Evolutionary conservation across 495 filamentous ascomycete genomes (phyloP).

Genomic region (Penicillium macrosclerotiorum): DNA sequence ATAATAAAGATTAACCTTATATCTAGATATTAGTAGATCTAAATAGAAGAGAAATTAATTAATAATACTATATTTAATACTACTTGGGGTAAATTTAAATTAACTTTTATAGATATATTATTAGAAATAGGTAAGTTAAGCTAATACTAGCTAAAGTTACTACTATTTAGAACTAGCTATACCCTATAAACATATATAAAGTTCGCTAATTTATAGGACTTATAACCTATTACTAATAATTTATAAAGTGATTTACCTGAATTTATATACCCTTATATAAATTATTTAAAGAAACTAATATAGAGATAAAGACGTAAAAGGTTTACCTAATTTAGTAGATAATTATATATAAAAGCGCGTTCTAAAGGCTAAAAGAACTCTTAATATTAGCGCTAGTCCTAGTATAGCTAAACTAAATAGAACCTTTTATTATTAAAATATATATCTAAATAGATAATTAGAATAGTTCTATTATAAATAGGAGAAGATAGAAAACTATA

Average conservation of each 20-base stretch:
- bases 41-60: background rate
- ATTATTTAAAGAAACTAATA: background rate
- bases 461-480: background rate
- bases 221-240: background rate
- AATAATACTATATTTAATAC: constrained; percentile 3
- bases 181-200: background rate
- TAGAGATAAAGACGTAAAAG: background rate
- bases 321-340: background rate
- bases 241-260: background rate
- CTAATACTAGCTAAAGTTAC: background rate
- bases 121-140: background rate
- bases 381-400: background rate
- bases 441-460: background rate
- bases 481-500: background rate
- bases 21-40: background rate
- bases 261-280: background rate
- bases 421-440: background rate
- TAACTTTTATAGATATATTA: constrained; percentile 2
- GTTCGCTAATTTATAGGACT: background rate
- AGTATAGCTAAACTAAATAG: background rate
- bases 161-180: background rate
- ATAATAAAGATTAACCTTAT: background rate
- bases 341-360: background rate
- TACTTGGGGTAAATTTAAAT: constrained; percentile 8
- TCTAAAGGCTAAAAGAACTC: background rate